Evolutionary conservation across 2,329 filamentous ascomycete species (phyloP).

Genomic region (Fusarium goolgardi): DNA sequence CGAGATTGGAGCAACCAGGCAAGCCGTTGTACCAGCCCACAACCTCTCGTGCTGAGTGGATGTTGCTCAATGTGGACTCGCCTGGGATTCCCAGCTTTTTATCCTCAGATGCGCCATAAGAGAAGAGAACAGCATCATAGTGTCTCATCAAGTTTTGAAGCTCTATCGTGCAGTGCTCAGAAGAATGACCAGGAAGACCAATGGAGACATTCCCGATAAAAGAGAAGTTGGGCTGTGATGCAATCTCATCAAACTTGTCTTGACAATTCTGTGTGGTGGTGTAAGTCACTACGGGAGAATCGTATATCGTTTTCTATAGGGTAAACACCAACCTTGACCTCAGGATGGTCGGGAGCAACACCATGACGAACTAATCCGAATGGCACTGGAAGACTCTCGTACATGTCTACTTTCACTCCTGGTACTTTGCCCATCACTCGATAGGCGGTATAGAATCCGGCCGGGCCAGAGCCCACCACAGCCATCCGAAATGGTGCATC

Average conservation of each 20-base stretch:
- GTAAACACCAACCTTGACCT: slow-evolving; percentile 80
- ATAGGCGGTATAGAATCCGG: slow-evolving; percentile 94
- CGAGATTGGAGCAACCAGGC: slow-evolving; percentile 79
- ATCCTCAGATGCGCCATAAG: slow-evolving; percentile 91
- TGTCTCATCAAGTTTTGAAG: slow-evolving; percentile 77
- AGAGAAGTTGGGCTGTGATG: slow-evolving; percentile 81
- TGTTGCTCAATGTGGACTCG: slow-evolving; percentile 76
- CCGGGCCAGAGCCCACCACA: slow-evolving; percentile 91
- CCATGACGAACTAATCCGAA: slow-evolving; percentile 94
- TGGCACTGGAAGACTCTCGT: slow-evolving; percentile 90
- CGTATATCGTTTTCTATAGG: background rate
- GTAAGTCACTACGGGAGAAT: slow-evolving; percentile 4
- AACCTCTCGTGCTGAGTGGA: slow-evolving; percentile 91
- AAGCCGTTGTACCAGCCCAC: slow-evolving; percentile 99
- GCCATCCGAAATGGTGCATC: slow-evolving; percentile 78
- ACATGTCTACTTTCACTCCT: slow-evolving; percentile 88
- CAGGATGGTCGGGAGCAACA: slow-evolving; percentile 97
- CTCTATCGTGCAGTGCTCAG: slow-evolving; percentile 65
- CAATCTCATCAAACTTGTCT: slow-evolving; percentile 92
- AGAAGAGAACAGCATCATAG: slow-evolving; percentile 92
- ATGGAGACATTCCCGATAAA: slow-evolving; percentile 92
- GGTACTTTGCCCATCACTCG: slow-evolving; percentile 81
- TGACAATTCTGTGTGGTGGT: slow-evolving; percentile 80
- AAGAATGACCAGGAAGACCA: slow-evolving; percentile 63
- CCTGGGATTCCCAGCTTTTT: slow-evolving; percentile 81